Percentiles rank a stretch among this genome's conserved stretches.
phyloP scores from a whole-genome alignment of 2,329 filamentous ascomycete genomes.

The Fusarium tricinctum region DNA sequence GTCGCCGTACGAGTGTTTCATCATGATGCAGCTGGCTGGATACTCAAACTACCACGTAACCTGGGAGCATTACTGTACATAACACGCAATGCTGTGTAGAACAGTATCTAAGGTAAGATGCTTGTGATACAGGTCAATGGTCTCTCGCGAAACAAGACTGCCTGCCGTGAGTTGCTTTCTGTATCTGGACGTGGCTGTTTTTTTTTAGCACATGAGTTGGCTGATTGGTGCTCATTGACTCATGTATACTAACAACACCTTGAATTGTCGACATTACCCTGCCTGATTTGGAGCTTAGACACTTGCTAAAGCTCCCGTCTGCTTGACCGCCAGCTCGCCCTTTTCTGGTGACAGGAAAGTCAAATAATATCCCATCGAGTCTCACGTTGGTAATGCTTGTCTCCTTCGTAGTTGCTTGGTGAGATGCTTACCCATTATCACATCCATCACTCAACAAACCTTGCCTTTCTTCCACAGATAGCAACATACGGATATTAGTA shows the following conservation, averaged over 20 bases:
- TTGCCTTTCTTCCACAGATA: conserved; percentile 27
- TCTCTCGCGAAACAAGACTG: conserved; percentile 1
- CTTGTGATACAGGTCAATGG: background rate
- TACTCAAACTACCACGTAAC: background rate
- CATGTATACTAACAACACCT: conserved; percentile 31
- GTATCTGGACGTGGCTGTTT: conserved; percentile 15
- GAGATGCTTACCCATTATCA: conserved; percentile 35
- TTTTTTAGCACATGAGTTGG: conserved; percentile 17
- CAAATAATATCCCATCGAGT: background rate
- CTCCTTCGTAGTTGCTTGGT: conserved; percentile 7
- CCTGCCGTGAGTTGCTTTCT: conserved; percentile 19
- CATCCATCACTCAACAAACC: conserved; percentile 29
- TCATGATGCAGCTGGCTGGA: conserved; percentile 32
- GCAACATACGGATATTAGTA: conserved; percentile 25
- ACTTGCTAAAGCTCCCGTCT: background rate
- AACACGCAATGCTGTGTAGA: conserved; percentile 7
- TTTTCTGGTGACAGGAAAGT: background rate
- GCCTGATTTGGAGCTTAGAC: conserved; percentile 7
- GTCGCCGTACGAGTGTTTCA: conserved; percentile 28
- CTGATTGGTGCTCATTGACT: conserved; percentile 31
- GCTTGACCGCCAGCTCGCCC: conserved; percentile 25
- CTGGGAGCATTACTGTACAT: conserved; percentile 17
- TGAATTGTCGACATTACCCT: conserved; percentile 22
- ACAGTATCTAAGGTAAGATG: background rate
- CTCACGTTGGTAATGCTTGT: background rate